Percentiles rank a stretch among this genome's conserved stretches.
Evolutionary conservation across 208 protist genomes (phyloP).

Genomic region (Leishmania arabica): DNA sequence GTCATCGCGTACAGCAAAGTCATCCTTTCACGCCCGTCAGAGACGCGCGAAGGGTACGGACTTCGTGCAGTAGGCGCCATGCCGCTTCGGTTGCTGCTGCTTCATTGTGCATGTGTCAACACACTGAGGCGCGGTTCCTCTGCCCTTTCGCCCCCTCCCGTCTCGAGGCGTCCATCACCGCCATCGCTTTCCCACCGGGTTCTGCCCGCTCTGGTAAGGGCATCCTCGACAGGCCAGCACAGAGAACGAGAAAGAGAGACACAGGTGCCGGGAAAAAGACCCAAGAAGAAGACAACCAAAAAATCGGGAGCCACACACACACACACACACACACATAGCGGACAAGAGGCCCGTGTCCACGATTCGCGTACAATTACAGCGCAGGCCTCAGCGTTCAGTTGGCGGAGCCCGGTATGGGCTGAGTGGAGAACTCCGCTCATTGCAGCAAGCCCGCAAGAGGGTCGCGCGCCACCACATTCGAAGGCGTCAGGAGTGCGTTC

Average conservation of each 20-base stretch:
- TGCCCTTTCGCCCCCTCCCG: neutral
- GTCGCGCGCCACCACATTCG: slow-evolving; percentile 30
- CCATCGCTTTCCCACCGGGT: neutral
- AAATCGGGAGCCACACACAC: neutral
- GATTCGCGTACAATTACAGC: neutral
- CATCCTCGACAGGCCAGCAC: neutral
- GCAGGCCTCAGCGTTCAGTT: neutral
- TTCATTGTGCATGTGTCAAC: neutral
- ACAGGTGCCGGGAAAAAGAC: neutral
- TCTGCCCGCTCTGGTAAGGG: neutral
- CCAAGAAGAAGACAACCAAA: neutral
- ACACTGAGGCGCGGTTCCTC: neutral
- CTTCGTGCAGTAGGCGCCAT: no score
- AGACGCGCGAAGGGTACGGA: neutral
- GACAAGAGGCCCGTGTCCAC: neutral
- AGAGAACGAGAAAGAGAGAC: neutral
- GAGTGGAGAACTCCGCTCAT: neutral
- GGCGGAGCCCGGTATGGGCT: neutral
- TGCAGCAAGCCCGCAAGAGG: neutral
- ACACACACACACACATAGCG: neutral
- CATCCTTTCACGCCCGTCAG: neutral
- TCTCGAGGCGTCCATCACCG: neutral
- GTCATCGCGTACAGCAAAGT: neutral
- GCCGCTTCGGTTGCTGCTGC: neutral
- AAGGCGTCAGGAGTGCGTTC: slow-evolving; percentile 17